These are phyloP conservation scores for Apophysomyces elegans DNA, from an alignment of 371 early-diverging fungal species.

Conservation along the genomic window DNA sequence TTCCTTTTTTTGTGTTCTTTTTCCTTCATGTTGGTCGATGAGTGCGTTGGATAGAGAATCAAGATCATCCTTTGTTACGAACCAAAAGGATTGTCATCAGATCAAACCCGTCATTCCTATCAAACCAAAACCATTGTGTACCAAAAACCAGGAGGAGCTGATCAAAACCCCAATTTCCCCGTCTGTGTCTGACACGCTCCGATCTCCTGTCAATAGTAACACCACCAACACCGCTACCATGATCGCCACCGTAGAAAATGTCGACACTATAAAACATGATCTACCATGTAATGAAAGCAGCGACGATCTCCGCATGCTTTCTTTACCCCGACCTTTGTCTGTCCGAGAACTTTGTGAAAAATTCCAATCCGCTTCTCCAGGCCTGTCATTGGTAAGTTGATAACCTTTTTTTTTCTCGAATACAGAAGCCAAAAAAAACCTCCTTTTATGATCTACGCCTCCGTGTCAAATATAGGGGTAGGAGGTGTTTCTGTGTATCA, in stretches of 20 bases:
- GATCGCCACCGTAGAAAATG: too few relatives aligned
- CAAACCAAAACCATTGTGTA: not conserved
- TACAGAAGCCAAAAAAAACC: not conserved
- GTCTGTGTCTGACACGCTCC: constrained; percentile 5
- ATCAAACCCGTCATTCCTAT: not conserved
- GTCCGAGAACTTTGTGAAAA: not conserved
- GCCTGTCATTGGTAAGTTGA: not conserved
- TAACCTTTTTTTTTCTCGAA: not conserved
- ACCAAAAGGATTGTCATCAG: not conserved
- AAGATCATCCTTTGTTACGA: not conserved
- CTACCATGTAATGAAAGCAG: too few relatives aligned
- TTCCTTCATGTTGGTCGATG: not conserved
- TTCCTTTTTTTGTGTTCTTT: too few relatives aligned
- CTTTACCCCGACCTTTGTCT: not conserved
- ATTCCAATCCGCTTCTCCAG: constrained; percentile 1
- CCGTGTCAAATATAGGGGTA: constrained; percentile 6
- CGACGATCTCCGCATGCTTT: not conserved
- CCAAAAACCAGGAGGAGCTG: not conserved
- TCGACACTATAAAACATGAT: too few relatives aligned
- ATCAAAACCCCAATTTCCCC: not conserved
- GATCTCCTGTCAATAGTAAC: constrained; percentile 2
- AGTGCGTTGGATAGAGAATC: not conserved
- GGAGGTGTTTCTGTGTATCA: not conserved
- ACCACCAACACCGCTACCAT: not conserved
- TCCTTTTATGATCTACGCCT: not conserved